phyloP scores from a whole-genome alignment of 2,329 filamentous ascomycete genomes.

The Aspergillus chevalieri region DNA sequence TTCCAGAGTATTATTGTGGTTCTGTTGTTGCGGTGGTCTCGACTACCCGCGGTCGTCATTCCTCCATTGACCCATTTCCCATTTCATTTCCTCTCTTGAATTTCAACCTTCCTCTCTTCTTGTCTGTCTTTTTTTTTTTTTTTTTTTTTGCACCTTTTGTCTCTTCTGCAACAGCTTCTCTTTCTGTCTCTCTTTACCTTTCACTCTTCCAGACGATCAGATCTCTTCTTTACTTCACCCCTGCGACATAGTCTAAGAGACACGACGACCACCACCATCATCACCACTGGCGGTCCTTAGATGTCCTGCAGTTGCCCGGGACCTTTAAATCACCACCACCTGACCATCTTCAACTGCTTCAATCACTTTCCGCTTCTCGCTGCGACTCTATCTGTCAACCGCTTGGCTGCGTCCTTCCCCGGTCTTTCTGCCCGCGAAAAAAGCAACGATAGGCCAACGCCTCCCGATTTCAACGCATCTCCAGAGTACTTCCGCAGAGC shows the following conservation, averaged over 20 bases:
- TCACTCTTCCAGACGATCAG: conserved; percentile 3
- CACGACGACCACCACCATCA: too few species aligned
- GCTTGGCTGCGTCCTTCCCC: conserved; percentile 8
- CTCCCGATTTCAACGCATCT: conserved; percentile 3
- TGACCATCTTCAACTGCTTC: neutral
- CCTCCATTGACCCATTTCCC: neutral
- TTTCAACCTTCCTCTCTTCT: conserved; percentile 2
- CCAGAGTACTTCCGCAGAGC: neutral
- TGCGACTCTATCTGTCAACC: neutral
- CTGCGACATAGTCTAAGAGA: conserved; percentile 6
- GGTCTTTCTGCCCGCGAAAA: conserved; percentile 1
- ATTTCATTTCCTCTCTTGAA: conserved; percentile 1
- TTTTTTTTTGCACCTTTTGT: conserved; percentile 1
- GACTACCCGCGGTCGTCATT: neutral
- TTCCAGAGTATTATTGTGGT: too few species aligned
- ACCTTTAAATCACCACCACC: too few species aligned
- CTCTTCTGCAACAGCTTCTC: neutral
- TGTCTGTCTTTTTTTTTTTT: neutral
- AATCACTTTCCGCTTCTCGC: conserved; percentile 6
- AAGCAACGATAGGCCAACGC: neutral
- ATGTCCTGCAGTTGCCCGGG: too few species aligned
- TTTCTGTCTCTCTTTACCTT: conserved; percentile 1
- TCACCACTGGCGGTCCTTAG: too few species aligned
- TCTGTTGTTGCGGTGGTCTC: neutral
- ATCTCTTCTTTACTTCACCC: conserved; percentile 11